Evolutionary conservation across 164 flowering plant genomes (phyloP).

Genomic region (Macadamia tetraphylla): DNA sequence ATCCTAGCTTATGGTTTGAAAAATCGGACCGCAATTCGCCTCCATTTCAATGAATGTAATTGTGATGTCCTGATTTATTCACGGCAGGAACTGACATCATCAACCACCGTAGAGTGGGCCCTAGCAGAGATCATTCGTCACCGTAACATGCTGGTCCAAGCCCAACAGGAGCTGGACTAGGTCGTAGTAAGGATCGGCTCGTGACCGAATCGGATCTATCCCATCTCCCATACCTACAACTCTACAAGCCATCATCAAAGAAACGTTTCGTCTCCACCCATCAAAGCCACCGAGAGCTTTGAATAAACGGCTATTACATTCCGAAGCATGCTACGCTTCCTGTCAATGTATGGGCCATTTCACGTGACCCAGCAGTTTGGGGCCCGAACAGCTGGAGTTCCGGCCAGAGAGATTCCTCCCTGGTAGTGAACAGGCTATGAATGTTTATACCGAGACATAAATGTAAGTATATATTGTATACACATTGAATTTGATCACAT

Average conservation of each 20-base stretch:
- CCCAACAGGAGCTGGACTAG: slow-evolving; percentile 51
- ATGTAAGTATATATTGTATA: too few species aligned
- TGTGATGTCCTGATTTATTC: slow-evolving; percentile 35
- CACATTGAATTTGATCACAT: too few species aligned
- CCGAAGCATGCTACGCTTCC: slow-evolving; percentile 63
- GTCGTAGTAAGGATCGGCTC: slow-evolving; percentile 59
- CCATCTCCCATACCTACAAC: slow-evolving; percentile 26
- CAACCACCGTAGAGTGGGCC: slow-evolving; percentile 85
- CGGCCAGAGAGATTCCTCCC: slow-evolving; percentile 65
- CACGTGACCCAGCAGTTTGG: slow-evolving; percentile 72
- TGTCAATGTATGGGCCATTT: slow-evolving; percentile 81
- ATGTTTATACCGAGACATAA: too few species aligned
- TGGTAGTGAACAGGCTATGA: slow-evolving; percentile 43
- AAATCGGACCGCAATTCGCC: too few species aligned
- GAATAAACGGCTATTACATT: slow-evolving; percentile 65
- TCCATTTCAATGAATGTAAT: too few species aligned
- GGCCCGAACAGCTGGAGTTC: slow-evolving; percentile 51
- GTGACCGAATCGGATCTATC: slow-evolving; percentile 56
- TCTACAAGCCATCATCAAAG: slow-evolving; percentile 73
- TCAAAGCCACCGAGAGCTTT: slow-evolving; percentile 73
- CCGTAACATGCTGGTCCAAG: slow-evolving; percentile 45
- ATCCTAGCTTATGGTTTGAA: too few species aligned
- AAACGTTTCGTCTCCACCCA: slow-evolving; percentile 82
- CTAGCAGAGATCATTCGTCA: slow-evolving; percentile 68
- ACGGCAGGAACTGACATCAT: slow-evolving; percentile 80